Evolutionary conservation across 2,329 filamentous ascomycete species (phyloP).

Genomic region (Aspergillus phoenicis): DNA sequence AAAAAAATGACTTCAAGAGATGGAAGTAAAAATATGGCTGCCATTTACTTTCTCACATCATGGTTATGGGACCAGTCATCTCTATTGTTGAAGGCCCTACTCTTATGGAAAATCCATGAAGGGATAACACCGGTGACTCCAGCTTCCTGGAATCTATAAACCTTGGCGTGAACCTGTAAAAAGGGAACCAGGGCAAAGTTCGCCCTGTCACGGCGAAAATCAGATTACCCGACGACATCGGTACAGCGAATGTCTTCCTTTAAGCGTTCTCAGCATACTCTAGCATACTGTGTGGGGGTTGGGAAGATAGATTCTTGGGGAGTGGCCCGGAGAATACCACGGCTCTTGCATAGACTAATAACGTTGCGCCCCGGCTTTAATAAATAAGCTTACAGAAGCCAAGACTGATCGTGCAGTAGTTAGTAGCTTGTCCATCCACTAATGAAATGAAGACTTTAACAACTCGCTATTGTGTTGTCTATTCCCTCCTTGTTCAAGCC

Average conservation of each 20-base stretch:
- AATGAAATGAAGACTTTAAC: background rate
- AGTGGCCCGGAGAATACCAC: background rate
- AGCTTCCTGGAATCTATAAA: background rate
- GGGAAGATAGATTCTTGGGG: background rate
- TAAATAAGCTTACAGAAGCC: background rate
- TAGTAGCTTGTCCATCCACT: background rate
- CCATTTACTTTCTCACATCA: background rate
- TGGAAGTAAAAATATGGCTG: background rate
- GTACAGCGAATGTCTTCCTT: background rate
- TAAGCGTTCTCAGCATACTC: background rate
- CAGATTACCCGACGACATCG: background rate
- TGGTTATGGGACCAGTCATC: background rate
- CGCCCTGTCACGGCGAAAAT: background rate
- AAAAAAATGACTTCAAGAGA: background rate
- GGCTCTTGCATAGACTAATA: background rate
- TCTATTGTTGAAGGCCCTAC: background rate
- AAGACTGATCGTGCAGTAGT: background rate
- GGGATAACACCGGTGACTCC: background rate
- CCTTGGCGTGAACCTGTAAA: background rate
- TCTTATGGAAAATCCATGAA: background rate
- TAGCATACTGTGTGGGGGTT: background rate
- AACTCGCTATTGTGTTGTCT: too few relatives aligned
- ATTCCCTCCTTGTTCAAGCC: too few relatives aligned
- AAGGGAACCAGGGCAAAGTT: background rate
- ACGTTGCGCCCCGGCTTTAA: background rate